A percentile compares a stretch with the other conserved stretches of the same genome.
These are phyloP conservation scores for Hyaloscypha finlandica DNA, from an alignment of 495 filamentous ascomycete species.

Conservation along the genomic window DNA sequence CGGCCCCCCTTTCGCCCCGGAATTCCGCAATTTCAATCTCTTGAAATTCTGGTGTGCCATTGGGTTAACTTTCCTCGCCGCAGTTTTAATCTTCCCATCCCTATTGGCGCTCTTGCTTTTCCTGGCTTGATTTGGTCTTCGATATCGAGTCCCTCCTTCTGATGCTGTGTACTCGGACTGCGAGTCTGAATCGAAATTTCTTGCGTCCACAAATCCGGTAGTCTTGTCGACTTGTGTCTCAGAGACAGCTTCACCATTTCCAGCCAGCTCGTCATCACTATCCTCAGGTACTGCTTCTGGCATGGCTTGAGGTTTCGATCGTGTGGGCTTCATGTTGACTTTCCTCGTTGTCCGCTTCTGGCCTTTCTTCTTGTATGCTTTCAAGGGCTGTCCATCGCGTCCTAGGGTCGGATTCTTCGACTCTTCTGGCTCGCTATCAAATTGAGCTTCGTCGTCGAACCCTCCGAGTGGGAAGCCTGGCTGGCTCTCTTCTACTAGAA, in stretches of 20 bases:
- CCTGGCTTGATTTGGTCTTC: slow-evolving; percentile 36
- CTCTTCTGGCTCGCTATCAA: slow-evolving; percentile 50
- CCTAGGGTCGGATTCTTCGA: slow-evolving; percentile 13
- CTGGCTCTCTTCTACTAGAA: slow-evolving; percentile 67
- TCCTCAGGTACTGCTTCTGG: slow-evolving; percentile 14
- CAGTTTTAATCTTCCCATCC: slow-evolving; percentile 57
- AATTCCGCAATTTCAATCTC: slow-evolving; percentile 74
- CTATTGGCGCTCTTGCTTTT: slow-evolving; percentile 38
- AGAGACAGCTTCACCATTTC: slow-evolving; percentile 36
- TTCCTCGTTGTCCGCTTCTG: slow-evolving; percentile 82
- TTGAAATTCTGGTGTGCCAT: slow-evolving; percentile 82
- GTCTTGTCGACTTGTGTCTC: slow-evolving; percentile 46
- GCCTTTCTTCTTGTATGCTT: slow-evolving; percentile 87
- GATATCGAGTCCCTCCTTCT: slow-evolving; percentile 32
- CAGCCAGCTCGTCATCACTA: slow-evolving; percentile 35
- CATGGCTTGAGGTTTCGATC: slow-evolving; percentile 37
- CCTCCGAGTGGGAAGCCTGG: slow-evolving; percentile 56
- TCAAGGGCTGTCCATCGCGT: slow-evolving; percentile 52
- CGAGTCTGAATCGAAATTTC: slow-evolving; percentile 38
- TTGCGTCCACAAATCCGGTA: slow-evolving; percentile 34
- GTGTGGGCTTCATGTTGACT: slow-evolving; percentile 66
- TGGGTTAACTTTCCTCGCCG: slow-evolving; percentile 64
- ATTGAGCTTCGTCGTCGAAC: slow-evolving; percentile 55
- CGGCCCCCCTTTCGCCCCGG: slow-evolving; percentile 53
- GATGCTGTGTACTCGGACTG: slow-evolving; percentile 38